A percentile compares a stretch with the other conserved stretches of the same genome.
Evolutionary conservation across 768 basidiomycete genomes (phyloP).

Genomic region (Hypholoma fasciculare): DNA sequence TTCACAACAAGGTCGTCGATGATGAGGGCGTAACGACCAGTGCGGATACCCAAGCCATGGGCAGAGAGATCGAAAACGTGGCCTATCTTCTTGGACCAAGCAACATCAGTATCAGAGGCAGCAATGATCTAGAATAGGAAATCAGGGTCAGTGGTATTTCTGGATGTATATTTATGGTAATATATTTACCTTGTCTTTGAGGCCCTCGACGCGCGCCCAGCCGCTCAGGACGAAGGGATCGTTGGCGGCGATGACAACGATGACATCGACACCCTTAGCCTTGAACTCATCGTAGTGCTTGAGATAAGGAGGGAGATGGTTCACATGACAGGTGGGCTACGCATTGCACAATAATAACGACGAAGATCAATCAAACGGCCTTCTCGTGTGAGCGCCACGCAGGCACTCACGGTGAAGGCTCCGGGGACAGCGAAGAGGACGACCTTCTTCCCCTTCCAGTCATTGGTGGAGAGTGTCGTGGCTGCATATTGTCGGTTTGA

Average conservation of each 20-base stretch:
- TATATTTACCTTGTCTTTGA: constrained; percentile 62
- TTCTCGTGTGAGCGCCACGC: background rate
- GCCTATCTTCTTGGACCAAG: constrained; percentile 58
- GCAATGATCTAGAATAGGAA: constrained; percentile 49
- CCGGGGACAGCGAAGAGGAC: constrained; percentile 79
- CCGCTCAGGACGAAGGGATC: constrained; percentile 77
- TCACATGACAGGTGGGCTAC: constrained; percentile 63
- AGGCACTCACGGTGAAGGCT: constrained; percentile 67
- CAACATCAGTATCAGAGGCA: constrained; percentile 53
- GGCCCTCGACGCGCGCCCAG: constrained; percentile 56
- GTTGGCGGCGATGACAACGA: constrained; percentile 77
- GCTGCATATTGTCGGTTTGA: constrained; percentile 36
- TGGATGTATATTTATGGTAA: constrained; percentile 6
- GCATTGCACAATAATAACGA: constrained; percentile 40
- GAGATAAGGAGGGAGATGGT: constrained; percentile 68
- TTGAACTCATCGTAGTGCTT: constrained; percentile 72
- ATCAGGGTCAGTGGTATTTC: constrained; percentile 2
- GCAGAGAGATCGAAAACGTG: constrained; percentile 52
- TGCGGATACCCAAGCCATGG: constrained; percentile 56
- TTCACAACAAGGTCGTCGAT: constrained; percentile 72
- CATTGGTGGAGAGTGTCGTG: constrained; percentile 50
- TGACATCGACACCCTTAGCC: constrained; percentile 71
- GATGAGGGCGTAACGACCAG: constrained; percentile 61
- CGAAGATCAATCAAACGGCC: constrained; percentile 14
- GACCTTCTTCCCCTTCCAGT: constrained; percentile 83